A percentile compares a stretch with the other conserved stretches of the same genome.
These are phyloP conservation scores for Zygosaccharomyces kombuchaensis DNA, from an alignment of 805 yeast genomes.

Conservation along the genomic window DNA sequence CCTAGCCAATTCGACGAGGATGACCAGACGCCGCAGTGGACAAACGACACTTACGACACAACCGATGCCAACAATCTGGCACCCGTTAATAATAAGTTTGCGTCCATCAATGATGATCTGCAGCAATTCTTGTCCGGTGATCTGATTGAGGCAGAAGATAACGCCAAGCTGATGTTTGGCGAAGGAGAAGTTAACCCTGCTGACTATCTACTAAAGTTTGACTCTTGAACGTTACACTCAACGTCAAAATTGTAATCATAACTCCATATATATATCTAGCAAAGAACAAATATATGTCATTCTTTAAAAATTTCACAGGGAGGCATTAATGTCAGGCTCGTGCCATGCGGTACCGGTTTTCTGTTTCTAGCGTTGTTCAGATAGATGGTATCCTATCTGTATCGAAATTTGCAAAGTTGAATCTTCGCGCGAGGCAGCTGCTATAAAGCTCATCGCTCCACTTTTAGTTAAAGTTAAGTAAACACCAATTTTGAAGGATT, in stretches of 20 bases:
- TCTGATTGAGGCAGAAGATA: conserved; percentile 32
- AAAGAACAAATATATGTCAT: not conserved
- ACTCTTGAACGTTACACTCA: conserved; percentile 14
- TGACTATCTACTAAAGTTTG: conserved; percentile 31
- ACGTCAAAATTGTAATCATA: not conserved
- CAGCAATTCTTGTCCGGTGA: conserved; percentile 33
- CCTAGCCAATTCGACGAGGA: not conserved
- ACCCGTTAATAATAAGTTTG: not conserved
- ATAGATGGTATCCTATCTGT: not conserved
- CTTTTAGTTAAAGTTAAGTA: not conserved
- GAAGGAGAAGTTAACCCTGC: conserved; percentile 23
- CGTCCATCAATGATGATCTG: conserved; percentile 22
- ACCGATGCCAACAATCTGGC: not conserved
- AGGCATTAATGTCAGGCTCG: too few relatives aligned
- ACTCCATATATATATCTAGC: not conserved
- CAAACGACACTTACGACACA: not conserved
- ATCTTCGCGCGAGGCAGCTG: not conserved
- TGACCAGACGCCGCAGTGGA: not conserved
- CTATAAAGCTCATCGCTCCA: not conserved
- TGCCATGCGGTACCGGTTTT: too few relatives aligned
- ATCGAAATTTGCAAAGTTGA: not conserved
- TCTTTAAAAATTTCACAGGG: not conserved
- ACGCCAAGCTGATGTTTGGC: conserved; percentile 30
- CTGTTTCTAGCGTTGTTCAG: too few relatives aligned
- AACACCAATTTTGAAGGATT: not conserved